Conservation (phyloP, 345 rosid genomes). For the Pseudoturritis turrita region DNA sequence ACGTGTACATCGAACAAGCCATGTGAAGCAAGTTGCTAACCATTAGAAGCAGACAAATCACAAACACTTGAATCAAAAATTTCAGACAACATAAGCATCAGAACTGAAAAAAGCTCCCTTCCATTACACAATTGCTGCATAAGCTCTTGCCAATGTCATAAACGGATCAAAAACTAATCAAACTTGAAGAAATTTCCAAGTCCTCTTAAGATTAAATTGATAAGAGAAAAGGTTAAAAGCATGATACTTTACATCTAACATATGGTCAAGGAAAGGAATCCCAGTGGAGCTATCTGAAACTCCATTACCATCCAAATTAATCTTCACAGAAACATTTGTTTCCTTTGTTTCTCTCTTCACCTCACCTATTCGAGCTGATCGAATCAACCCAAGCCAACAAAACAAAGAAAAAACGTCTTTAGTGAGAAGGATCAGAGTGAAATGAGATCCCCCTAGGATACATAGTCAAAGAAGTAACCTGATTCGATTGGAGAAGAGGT, state of each 20-base stretch:
- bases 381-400: background rate
- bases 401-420: no score
- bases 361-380: constrained; percentile 58
- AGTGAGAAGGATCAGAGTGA: background rate
- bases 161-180: background rate
- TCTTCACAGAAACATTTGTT: constrained; percentile 69
- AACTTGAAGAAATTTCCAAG: background rate
- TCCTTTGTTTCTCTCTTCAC: constrained; percentile 83
- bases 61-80: background rate
- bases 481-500: constrained; percentile 1
- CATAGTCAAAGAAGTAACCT: background rate
- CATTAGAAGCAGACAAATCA: background rate
- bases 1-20: constrained; percentile 88
- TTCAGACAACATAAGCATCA: background rate
- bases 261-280: constrained; percentile 88
- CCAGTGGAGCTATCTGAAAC: constrained; percentile 68
- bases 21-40: constrained; percentile 92
- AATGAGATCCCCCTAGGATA: background rate
- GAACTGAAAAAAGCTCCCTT: no score
- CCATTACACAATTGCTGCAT: background rate
- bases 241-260: constrained; percentile 64
- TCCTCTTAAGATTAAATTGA: background rate
- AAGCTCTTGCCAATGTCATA: background rate
- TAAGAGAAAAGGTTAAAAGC: background rate
- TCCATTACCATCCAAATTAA: constrained; percentile 85